These are phyloP conservation scores for Spathaspora sp. DNA, from an alignment of 805 yeast species.

Conservation along the genomic window DNA sequence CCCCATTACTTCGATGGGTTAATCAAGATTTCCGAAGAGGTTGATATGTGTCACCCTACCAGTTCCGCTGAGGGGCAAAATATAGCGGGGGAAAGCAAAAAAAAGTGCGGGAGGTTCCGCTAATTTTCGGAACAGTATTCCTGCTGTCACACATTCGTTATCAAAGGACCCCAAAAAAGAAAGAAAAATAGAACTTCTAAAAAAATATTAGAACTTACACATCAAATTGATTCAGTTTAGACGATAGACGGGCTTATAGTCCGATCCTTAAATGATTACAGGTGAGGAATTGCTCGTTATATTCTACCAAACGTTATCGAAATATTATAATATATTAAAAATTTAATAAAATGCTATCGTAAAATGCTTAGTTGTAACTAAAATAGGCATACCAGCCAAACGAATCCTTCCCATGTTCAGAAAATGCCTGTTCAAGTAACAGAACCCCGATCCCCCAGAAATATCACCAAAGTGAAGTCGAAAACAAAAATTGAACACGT, in stretches of 20 bases:
- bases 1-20: not conserved
- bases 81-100: not conserved
- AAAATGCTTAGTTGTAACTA: not conserved
- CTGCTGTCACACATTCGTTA: not conserved
- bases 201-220: not conserved
- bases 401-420: not conserved
- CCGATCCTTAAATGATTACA: no score
- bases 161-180: not conserved
- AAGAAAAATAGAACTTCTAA: not conserved
- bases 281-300: not conserved
- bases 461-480: not conserved
- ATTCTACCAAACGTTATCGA: not conserved
- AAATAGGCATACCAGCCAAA: not conserved
- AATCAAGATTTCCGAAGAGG: not conserved
- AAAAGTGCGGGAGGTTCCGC: not conserved
- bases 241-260: not conserved
- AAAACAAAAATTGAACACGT: not conserved
- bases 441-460: not conserved
- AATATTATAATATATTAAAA: not conserved
- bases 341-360: not conserved
- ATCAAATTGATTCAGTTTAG: not conserved
- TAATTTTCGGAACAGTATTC: not conserved
- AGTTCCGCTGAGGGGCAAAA: not conserved
- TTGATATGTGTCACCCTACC: no score
- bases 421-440: not conserved